phyloP scores from a whole-genome alignment of 148 eudicot genomes.

The Persicaria maculosa region DNA sequence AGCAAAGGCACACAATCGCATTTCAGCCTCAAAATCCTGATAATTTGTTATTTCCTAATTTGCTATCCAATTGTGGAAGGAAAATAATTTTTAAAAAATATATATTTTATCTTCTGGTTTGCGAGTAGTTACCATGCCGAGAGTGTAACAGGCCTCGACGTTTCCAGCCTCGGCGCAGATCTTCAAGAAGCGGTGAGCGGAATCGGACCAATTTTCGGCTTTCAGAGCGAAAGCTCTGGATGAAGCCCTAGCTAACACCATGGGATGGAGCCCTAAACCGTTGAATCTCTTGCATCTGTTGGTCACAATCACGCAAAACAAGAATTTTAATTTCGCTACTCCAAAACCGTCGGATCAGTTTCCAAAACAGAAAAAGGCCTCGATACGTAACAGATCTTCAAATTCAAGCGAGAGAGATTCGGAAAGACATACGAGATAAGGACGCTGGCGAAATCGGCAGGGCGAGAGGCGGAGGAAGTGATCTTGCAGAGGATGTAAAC shows the following conservation, averaged over 20 bases:
- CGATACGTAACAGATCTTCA: too few relatives aligned
- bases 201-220: slow-evolving; percentile 39
- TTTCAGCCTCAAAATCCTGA: too few relatives aligned
- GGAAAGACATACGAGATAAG: slow-evolving; percentile 34
- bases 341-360: too few relatives aligned
- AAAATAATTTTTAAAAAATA: background rate
- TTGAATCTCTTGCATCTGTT: slow-evolving; percentile 24
- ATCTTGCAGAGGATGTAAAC: slow-evolving; percentile 37
- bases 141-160: slow-evolving; percentile 36
- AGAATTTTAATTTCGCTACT: too few relatives aligned
- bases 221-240: slow-evolving; percentile 23
- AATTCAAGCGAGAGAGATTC: background rate
- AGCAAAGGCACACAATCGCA: background rate
- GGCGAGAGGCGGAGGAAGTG: slow-evolving; percentile 33
- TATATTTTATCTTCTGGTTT: background rate
- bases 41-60: too few relatives aligned
- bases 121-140: slow-evolving; percentile 33
- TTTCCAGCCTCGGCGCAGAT: slow-evolving; percentile 29
- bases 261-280: slow-evolving; percentile 40
- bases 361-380: too few relatives aligned
- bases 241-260: slow-evolving; percentile 60
- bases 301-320: background rate
- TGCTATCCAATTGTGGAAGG: too few relatives aligned
- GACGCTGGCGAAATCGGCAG: slow-evolving; percentile 41
- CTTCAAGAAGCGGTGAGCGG: slow-evolving; percentile 33